Conservation (phyloP, 2,329 filamentous ascomycete genomes). For the Penicillium crustosum region DNA sequence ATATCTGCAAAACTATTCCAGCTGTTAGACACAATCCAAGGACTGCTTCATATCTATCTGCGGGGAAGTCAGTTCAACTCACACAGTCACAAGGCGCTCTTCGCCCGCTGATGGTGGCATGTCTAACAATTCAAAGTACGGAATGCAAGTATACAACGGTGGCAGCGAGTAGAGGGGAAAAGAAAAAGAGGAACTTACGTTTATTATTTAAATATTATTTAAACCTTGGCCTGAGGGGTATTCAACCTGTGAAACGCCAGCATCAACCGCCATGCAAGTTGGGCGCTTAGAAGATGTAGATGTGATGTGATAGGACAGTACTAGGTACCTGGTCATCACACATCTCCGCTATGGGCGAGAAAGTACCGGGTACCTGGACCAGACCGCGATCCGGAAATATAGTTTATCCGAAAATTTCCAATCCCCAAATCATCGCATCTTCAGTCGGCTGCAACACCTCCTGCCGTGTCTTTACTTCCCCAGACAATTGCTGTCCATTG, state of each 20-base stretch:
- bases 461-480: neutral
- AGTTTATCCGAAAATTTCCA: conserved; percentile 42
- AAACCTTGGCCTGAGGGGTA: conserved; percentile 20
- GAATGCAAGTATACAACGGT: neutral
- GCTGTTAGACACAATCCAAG: conserved; percentile 6
- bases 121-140: conserved; percentile 12
- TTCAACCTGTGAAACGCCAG: conserved; percentile 16
- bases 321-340: conserved; percentile 14
- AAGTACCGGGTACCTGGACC: conserved; percentile 3
- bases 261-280: conserved; percentile 22
- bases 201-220: conserved; percentile 21
- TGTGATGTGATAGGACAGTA: conserved; percentile 22
- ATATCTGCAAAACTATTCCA: conserved; percentile 59
- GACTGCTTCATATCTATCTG: conserved; percentile 5
- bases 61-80: conserved; percentile 31
- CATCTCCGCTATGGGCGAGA: conserved; percentile 1
- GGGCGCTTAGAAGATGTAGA: conserved; percentile 22
- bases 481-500: conserved; percentile 5
- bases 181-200: conserved; percentile 8
- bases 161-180: neutral
- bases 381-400: conserved; percentile 13
- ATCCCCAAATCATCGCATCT: conserved; percentile 15
- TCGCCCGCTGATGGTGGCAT: conserved; percentile 51
- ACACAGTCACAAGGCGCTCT: conserved; percentile 50
- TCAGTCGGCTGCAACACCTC: conserved; percentile 5